Conservation (phyloP, 106 monocot genomes). For the Cymbidium sinense region DNA sequence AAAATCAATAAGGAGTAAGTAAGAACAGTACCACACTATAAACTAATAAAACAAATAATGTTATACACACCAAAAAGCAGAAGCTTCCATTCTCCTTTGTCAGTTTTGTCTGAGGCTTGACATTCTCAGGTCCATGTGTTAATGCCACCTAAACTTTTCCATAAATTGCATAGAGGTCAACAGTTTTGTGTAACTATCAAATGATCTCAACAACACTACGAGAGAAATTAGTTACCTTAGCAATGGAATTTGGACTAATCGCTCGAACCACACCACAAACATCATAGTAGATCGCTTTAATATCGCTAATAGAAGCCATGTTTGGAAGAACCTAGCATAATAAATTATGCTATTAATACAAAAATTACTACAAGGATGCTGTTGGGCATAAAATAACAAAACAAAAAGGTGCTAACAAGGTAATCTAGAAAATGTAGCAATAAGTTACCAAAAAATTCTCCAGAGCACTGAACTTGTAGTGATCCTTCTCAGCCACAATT, state of each 20-base stretch:
- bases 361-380: not conserved
- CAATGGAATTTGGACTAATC: constrained; percentile 40
- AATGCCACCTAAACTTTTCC: constrained; percentile 36
- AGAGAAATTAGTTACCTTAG: constrained; percentile 43
- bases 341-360: constrained; percentile 1
- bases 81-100: constrained; percentile 60
- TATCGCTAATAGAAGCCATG: constrained; percentile 73
- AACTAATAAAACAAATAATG: not conserved
- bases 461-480: constrained; percentile 65
- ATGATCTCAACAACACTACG: not conserved
- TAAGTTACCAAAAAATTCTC: constrained; percentile 78
- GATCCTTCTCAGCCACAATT: constrained; percentile 67
- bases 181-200: not conserved
- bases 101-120: constrained; percentile 57
- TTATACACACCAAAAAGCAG: constrained; percentile 75
- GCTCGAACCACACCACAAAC: constrained; percentile 71
- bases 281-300: constrained; percentile 73
- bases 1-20: not conserved
- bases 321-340: constrained; percentile 74
- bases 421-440: not conserved
- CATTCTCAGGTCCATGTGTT: constrained; percentile 71
- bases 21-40: not conserved
- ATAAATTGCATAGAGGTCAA: not conserved
- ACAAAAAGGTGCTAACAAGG: not conserved
- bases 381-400: not conserved